Percentiles rank a stretch among this genome's conserved stretches.
Conservation (phyloP, 1,284 basidiomycete genomes). For the Grifola frondosa region DNA sequence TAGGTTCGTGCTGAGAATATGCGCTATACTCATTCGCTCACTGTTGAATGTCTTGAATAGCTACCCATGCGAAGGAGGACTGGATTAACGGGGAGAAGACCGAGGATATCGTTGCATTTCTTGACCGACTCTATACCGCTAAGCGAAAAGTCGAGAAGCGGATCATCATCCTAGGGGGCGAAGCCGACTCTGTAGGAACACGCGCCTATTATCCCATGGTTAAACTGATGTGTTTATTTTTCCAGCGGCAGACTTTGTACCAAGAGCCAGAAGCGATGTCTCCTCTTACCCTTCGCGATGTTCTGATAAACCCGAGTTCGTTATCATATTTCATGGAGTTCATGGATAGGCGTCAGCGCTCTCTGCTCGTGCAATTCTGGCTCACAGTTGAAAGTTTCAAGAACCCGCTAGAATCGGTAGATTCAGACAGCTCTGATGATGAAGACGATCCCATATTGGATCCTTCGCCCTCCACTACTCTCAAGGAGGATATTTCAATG, state of each 20-base stretch:
- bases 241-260: conserved; percentile 24
- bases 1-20: conserved; percentile 59
- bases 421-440: conserved; percentile 67
- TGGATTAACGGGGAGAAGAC: conserved; percentile 83
- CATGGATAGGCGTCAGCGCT: conserved; percentile 88
- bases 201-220: not conserved
- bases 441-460: conserved; percentile 67
- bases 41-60: conserved; percentile 34
- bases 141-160: conserved; percentile 84
- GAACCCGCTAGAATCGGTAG: conserved; percentile 86
- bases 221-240: conserved; percentile 2
- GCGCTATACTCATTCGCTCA: not conserved
- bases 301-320: conserved; percentile 85
- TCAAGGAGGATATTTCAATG: conserved; percentile 84
- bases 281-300: conserved; percentile 58
- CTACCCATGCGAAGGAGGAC: conserved; percentile 80
- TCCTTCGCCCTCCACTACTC: conserved; percentile 56
- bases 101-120: conserved; percentile 81
- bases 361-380: conserved; percentile 94
- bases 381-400: conserved; percentile 96
- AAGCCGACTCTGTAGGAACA: conserved; percentile 56
- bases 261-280: conserved; percentile 27
- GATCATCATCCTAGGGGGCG: conserved; percentile 76
- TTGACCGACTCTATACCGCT: conserved; percentile 86
- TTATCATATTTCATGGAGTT: conserved; percentile 97